phyloP scores from a whole-genome alignment of 352 stramenopile genomes.

The Phytopythium ostracodes region DNA sequence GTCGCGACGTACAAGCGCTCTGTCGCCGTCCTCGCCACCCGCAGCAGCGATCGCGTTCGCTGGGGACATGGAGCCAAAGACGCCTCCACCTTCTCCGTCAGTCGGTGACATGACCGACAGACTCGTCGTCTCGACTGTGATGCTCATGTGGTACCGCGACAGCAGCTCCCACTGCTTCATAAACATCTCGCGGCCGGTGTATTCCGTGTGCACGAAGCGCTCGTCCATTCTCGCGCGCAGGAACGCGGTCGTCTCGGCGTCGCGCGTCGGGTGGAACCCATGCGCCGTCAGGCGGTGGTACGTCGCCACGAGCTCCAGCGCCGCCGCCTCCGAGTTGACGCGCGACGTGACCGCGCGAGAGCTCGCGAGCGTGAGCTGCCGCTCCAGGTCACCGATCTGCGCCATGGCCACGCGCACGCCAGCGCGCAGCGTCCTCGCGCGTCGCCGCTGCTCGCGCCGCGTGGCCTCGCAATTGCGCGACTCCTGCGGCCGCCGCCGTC shows the following conservation, averaged over 20 bases:
- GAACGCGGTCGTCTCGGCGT: slow-evolving; percentile 17
- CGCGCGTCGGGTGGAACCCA: slow-evolving; percentile 13
- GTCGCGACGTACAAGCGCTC: neutral
- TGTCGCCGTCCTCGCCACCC: slow-evolving; percentile 5
- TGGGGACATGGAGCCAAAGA: slow-evolving; percentile 1
- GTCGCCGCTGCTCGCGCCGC: neutral
- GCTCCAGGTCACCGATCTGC: slow-evolving; percentile 3
- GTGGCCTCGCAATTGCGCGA: neutral
- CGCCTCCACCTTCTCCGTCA: neutral
- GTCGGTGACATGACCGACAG: slow-evolving; percentile 17
- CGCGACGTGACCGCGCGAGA: neutral
- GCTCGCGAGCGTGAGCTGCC: slow-evolving; percentile 5
- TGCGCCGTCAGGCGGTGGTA: slow-evolving; percentile 31
- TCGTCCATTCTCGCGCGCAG: slow-evolving; percentile 16
- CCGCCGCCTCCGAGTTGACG: slow-evolving; percentile 21
- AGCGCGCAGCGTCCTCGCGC: neutral
- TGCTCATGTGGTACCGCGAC: slow-evolving; percentile 24
- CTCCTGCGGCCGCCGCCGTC: neutral
- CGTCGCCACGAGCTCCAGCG: slow-evolving; percentile 25
- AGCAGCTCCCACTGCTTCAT: slow-evolving; percentile 40
- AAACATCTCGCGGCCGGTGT: slow-evolving; percentile 25
- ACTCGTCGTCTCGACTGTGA: slow-evolving; percentile 17
- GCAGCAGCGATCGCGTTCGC: neutral
- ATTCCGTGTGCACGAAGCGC: slow-evolving; percentile 33
- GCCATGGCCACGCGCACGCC: neutral